These are phyloP conservation scores for Phytopythium boreale DNA, from an alignment of 352 stramenopile species.

Conservation along the genomic window DNA sequence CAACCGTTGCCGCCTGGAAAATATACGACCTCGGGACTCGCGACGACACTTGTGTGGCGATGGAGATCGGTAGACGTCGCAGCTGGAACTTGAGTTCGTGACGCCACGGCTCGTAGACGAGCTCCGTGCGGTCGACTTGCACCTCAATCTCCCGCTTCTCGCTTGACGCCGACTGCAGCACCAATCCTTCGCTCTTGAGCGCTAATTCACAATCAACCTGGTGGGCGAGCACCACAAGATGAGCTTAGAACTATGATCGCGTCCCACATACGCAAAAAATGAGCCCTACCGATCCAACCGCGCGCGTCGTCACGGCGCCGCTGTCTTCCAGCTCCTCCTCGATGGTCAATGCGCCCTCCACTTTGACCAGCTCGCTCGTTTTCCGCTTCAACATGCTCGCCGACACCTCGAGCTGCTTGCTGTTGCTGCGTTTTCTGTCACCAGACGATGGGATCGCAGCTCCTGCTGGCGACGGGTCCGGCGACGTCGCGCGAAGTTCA, in stretches of 20 bases:
- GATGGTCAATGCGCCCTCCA: conserved; percentile 48
- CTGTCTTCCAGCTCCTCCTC: conserved; percentile 34
- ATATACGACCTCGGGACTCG: conserved; percentile 21
- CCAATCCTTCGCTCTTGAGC: conserved; percentile 26
- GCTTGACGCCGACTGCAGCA: conserved; percentile 37
- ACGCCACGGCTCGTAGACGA: conserved; percentile 29
- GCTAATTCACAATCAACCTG: conserved; percentile 49
- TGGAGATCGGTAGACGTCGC: conserved; percentile 9
- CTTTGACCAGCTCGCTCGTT: conserved; percentile 31
- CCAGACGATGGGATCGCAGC: background rate
- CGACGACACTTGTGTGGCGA: background rate
- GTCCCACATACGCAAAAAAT: background rate
- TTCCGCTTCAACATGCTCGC: conserved; percentile 4
- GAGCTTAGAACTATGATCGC: background rate
- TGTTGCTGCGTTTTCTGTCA: conserved; percentile 39
- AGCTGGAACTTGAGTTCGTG: conserved; percentile 43
- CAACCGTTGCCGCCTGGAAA: conserved; percentile 28
- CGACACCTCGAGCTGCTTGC: conserved; percentile 9
- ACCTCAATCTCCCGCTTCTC: conserved; percentile 35
- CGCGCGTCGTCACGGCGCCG: conserved; percentile 16
- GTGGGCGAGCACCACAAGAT: background rate
- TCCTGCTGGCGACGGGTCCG: background rate
- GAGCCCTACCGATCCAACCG: conserved; percentile 45
- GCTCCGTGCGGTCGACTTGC: conserved; percentile 31
- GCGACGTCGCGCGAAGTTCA: background rate